phyloP scores from a whole-genome alignment of 148 eudicot genomes.

The Rhododendron mucronatum region DNA sequence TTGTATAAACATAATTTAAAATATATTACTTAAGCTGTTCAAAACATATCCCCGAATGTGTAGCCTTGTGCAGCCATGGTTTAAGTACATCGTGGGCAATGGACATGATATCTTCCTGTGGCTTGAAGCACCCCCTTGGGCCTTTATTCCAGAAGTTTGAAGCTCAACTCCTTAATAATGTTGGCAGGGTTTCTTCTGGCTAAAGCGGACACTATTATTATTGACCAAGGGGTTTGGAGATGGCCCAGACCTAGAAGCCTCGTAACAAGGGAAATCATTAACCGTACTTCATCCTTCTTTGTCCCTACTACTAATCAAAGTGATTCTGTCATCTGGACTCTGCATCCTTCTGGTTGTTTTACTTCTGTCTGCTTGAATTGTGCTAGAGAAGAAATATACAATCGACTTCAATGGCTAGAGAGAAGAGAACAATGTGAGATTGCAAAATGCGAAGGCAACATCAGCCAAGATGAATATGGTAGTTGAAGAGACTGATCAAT shows the following conservation, averaged over 20 bases:
- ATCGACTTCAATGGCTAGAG: neutral
- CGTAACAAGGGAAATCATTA: neutral
- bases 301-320: neutral
- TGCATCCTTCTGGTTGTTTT: neutral
- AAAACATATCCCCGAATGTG: too few species aligned
- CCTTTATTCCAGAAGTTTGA: too few species aligned
- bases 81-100: too few species aligned
- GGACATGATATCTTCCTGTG: too few species aligned
- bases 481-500: neutral
- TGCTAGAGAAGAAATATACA: neutral
- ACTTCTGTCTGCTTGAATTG: neutral
- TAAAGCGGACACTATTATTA: neutral
- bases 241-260: neutral
- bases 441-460: neutral
- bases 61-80: too few species aligned
- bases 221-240: neutral
- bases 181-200: neutral
- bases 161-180: neutral
- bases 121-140: too few species aligned
- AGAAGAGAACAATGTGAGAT: neutral
- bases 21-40: too few species aligned
- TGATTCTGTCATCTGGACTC: neutral
- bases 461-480: neutral
- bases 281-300: neutral
- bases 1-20: too few species aligned